Evolutionary conservation across 2,329 filamentous ascomycete species (phyloP).

Genomic region (Rhinocladiella mackenziei): DNA sequence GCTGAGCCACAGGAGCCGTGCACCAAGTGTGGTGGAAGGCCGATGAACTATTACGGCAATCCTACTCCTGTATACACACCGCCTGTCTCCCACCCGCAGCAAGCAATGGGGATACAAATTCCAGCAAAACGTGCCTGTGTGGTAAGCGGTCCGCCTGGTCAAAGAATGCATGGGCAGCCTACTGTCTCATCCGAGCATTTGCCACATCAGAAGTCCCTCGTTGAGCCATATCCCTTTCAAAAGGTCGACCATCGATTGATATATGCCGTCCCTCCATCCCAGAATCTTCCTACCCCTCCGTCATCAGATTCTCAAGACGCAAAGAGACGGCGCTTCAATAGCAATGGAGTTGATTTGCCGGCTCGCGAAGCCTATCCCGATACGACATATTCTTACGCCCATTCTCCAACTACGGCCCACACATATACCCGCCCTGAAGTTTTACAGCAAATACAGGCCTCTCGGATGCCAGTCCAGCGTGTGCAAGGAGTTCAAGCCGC

Average conservation of each 20-base stretch:
- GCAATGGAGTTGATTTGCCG: constrained; percentile 40
- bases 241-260: constrained; percentile 26
- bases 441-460: constrained; percentile 9
- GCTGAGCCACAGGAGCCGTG: constrained; percentile 23
- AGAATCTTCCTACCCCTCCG: constrained; percentile 20
- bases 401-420: constrained; percentile 38
- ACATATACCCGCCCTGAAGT: constrained; percentile 27
- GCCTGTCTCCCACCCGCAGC: constrained; percentile 37
- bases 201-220: constrained; percentile 13
- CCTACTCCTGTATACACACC: constrained; percentile 42
- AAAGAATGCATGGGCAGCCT: constrained; percentile 11
- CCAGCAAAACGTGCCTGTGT: constrained; percentile 30
- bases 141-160: constrained; percentile 17
- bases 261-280: constrained; percentile 22
- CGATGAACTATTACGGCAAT: constrained; percentile 40
- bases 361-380: constrained; percentile 37
- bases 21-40: constrained; percentile 41
- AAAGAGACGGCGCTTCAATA: constrained; percentile 61
- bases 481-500: constrained; percentile 10
- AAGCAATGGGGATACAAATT: constrained; percentile 35
- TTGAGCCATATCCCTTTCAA: constrained; percentile 18
- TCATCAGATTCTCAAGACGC: constrained; percentile 44
- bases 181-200: constrained; percentile 19
- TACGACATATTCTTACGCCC: constrained; percentile 20
- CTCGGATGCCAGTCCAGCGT: constrained; percentile 9